Evolutionary conservation across 139 green algal species (phyloP).

Genomic region (Tetradesmus lagerheimii): DNA sequence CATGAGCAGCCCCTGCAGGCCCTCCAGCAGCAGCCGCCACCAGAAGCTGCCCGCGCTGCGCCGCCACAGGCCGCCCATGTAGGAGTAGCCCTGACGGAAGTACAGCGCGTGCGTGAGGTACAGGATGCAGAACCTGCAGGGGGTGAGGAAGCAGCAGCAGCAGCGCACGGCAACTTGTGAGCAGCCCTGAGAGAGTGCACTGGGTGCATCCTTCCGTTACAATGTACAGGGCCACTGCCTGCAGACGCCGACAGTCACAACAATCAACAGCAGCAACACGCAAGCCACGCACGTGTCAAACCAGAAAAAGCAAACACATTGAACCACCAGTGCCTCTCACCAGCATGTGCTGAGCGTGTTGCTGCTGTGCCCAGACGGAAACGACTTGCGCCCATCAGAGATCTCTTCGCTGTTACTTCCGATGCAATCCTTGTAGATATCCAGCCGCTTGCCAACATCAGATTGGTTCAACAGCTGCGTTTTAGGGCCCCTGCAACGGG

Average conservation of each 20-base stretch:
- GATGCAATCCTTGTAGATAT: not conserved
- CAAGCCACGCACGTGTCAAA: no score
- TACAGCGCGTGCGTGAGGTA: conserved; percentile 33
- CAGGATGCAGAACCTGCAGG: conserved; percentile 11
- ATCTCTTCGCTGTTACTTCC: not conserved
- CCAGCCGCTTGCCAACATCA: not conserved
- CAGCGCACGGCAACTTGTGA: not conserved
- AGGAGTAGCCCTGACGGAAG: not conserved
- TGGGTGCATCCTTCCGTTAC: no score
- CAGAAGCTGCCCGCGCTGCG: not conserved
- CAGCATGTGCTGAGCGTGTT: conserved; percentile 32
- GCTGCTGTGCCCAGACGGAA: conserved; percentile 37
- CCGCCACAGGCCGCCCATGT: conserved; percentile 21
- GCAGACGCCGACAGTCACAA: no score
- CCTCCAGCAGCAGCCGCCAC: not conserved
- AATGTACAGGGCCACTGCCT: no score
- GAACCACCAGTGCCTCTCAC: not conserved
- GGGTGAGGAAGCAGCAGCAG: not conserved
- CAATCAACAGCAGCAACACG: not conserved
- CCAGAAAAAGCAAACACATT: no score
- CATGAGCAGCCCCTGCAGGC: conserved; percentile 9
- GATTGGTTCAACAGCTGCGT: not conserved
- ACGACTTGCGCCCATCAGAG: conserved; percentile 11
- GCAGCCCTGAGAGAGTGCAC: no score
- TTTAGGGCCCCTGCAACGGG: not conserved